These are phyloP conservation scores for Clitopilus passeckerianus DNA, from an alignment of 768 basidiomycete genomes.

Conservation along the genomic window DNA sequence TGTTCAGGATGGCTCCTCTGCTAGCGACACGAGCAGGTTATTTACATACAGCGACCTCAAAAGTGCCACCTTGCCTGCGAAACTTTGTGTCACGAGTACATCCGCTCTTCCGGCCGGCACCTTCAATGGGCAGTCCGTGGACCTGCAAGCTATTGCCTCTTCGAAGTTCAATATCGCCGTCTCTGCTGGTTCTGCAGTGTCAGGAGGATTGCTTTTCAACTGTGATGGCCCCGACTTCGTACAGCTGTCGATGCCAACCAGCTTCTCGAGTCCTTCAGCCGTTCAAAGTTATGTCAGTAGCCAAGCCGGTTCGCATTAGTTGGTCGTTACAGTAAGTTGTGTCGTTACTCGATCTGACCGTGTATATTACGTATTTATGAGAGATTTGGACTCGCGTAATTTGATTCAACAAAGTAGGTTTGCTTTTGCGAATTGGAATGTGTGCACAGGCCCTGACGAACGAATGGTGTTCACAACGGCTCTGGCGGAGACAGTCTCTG, in stretches of 20 bases:
- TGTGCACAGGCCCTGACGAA: too few species aligned
- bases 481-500: too few species aligned
- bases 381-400: not conserved
- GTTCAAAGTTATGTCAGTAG: not conserved
- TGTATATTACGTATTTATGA: not conserved
- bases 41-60: slow-evolving; percentile 11
- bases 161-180: not conserved
- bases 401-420: not conserved
- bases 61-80: slow-evolving; percentile 6
- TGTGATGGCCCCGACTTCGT: not conserved
- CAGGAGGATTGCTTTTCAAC: not conserved
- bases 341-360: too few species aligned
- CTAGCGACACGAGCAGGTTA: slow-evolving; percentile 9
- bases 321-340: too few species aligned
- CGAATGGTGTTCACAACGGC: too few species aligned
- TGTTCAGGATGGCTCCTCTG: slow-evolving; percentile 7
- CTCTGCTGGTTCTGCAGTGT: not conserved
- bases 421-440: too few species aligned
- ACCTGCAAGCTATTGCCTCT: not conserved
- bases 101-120: slow-evolving; percentile 4
- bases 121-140: slow-evolving; percentile 5
- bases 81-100: slow-evolving; percentile 7
- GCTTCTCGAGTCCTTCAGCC: not conserved
- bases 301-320: slow-evolving; percentile 1
- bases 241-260: not conserved